Conservation (phyloP, 1,284 basidiomycete species). For the Rhizopogon hawkerae region DNA sequence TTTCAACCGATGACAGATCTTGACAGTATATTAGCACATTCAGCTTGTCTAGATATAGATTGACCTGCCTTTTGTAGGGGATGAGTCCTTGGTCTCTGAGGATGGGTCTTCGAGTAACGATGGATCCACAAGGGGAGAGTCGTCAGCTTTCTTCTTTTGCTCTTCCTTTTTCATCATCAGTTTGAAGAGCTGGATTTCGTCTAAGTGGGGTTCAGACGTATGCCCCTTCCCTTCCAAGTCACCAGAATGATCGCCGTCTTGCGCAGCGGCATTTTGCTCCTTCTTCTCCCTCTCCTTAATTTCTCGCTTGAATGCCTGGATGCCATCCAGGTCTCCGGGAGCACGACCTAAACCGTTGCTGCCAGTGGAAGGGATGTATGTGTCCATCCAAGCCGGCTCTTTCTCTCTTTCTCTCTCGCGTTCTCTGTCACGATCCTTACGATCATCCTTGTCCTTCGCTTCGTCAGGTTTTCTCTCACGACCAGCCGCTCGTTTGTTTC, state of each 20-base stretch:
- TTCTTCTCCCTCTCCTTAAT: slow-evolving; percentile 74
- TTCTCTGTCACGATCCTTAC: slow-evolving; percentile 46
- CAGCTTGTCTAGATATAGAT: neutral
- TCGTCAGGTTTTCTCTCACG: slow-evolving; percentile 46
- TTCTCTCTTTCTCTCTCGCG: slow-evolving; percentile 62
- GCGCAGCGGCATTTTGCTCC: slow-evolving; percentile 12
- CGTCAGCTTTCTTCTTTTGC: slow-evolving; percentile 51
- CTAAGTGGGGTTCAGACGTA: slow-evolving; percentile 39
- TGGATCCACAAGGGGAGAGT: slow-evolving; percentile 5
- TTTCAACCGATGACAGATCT: neutral
- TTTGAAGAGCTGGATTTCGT: slow-evolving; percentile 83
- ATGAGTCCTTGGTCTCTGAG: slow-evolving; percentile 7
- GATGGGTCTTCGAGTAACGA: slow-evolving; percentile 1
- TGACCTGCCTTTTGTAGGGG: neutral
- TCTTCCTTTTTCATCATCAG: slow-evolving; percentile 78
- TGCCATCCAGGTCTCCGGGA: slow-evolving; percentile 71
- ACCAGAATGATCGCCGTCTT: slow-evolving; percentile 6
- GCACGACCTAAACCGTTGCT: slow-evolving; percentile 45
- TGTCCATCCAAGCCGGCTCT: slow-evolving; percentile 88
- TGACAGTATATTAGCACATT: neutral
- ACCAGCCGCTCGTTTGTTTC: slow-evolving; percentile 46
- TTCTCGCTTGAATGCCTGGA: slow-evolving; percentile 85
- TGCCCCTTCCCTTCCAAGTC: slow-evolving; percentile 26
- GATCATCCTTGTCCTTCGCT: slow-evolving; percentile 34
- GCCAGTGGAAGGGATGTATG: slow-evolving; percentile 61